phyloP scores from a whole-genome alignment of 306 rosid genomes.

The Malus orientalis region DNA sequence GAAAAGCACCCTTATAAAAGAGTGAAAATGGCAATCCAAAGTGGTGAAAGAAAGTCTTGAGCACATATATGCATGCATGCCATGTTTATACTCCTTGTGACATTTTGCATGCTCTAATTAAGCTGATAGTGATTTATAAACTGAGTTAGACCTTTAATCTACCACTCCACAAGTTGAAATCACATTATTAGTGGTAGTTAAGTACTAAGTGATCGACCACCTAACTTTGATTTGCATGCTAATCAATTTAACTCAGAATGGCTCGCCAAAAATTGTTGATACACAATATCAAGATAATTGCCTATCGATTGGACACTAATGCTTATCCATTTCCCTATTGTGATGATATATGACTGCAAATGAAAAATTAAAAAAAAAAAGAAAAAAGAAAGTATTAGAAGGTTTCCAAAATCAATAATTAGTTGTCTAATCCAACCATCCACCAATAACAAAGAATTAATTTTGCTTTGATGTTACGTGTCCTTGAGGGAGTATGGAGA shows the following conservation, averaged over 20 bases:
- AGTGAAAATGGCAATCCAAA: background rate
- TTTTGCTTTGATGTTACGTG: background rate
- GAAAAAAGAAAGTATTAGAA: background rate
- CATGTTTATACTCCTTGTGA: background rate
- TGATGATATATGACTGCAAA: background rate
- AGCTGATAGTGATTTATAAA: background rate
- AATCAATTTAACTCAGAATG: conserved; percentile 17
- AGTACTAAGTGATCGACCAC: conserved; percentile 41
- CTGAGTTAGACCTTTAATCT: conserved; percentile 30
- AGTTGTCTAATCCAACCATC: conserved; percentile 24
- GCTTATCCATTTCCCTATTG: background rate
- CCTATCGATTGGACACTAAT: background rate
- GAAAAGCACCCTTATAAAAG: background rate
- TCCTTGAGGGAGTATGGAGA: background rate
- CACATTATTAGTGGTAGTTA: conserved; percentile 48
- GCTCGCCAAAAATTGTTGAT: background rate
- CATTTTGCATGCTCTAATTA: conserved; percentile 3
- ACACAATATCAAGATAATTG: background rate
- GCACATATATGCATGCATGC: background rate
- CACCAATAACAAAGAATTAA: conserved; percentile 3
- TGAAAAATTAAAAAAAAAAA: too few species aligned
- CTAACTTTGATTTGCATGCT: conserved; percentile 34
- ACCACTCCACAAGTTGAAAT: conserved; percentile 18
- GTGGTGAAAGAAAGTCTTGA: background rate
- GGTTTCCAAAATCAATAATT: background rate